Base-by-base conservation (phyloP, 2,329 filamentous ascomycete genomes). In the Xylariales sp. region DNA sequence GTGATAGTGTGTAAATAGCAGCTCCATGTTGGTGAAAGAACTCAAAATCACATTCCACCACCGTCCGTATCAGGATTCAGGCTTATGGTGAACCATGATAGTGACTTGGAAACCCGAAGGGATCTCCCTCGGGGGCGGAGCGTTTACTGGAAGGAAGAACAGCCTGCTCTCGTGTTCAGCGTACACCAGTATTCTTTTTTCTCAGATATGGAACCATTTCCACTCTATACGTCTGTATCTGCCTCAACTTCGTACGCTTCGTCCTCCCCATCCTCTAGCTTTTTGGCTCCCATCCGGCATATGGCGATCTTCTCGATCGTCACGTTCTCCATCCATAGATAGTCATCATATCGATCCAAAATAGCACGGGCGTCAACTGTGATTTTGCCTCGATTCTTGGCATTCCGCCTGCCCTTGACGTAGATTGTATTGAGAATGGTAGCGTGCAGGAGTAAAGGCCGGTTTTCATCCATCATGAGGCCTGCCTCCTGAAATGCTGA, bases 401-500 rank as follows among this genome's bases (percentile, higher is more conserved):
- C 50, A 33, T 52, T 45, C 37, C 42, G 46, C 38, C 46, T 40
- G 36, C 52, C 60, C 53, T 72, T 76, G 29, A 80, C 79, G 56
- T 95, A 94, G 12, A 89, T 77, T 0, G 89, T 94, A 59, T 96
- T 95, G 35, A 93, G 63, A 4, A 96, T 66, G 0, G 91, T 96
- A 14, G 87, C 88, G 56, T 96, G 91, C 36, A 96, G 62, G 15
- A 86, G 72, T 44, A 96, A 59, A 6, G 78, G 74, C 38, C 87
- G 66, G 11, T 66, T 62, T 18, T 86, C 81, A 1, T 67, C 62
- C 0, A 69, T 55, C 53, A 89, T 63, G 8, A 85, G 59, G 2
- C 70, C 78, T 0, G 65, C 65, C 2, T 74, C 64, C 14, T 62
- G 62, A 49, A 90, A 88, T 2, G 50, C 46, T 0, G 61, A 52